Percentiles rank a stretch among this genome's conserved stretches.
Conservation (phyloP, 352 stramenopile species). For the Phytophthora multivora region DNA sequence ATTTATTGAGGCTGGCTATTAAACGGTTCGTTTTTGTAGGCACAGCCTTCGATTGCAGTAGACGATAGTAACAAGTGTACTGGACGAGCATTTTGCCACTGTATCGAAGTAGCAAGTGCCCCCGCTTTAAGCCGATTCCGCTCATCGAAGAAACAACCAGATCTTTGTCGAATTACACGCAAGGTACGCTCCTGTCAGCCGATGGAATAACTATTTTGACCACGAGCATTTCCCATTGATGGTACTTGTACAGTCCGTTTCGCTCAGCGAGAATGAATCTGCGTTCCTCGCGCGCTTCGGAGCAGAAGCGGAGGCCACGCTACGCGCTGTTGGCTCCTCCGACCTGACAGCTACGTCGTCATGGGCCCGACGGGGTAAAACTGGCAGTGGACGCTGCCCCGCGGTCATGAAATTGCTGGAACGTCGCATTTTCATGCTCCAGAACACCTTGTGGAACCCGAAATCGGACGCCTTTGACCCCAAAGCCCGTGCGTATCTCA, state of each 20-base stretch:
- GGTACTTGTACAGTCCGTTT: constrained; percentile 45
- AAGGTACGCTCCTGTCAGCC: constrained; percentile 37
- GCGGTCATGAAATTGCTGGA: constrained; percentile 51
- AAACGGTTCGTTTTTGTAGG: neutral
- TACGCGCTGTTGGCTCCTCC: constrained; percentile 16
- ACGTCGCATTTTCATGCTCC: constrained; percentile 70
- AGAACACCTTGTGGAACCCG: constrained; percentile 73
- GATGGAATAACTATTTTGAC: neutral
- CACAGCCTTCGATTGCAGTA: constrained; percentile 17
- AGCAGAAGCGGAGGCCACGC: constrained; percentile 51
- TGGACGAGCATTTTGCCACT: constrained; percentile 55
- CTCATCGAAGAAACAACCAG: constrained; percentile 23
- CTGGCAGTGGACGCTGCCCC: neutral
- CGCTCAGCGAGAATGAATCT: constrained; percentile 62
- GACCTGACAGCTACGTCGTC: constrained; percentile 11
- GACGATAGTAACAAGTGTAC: constrained; percentile 39
- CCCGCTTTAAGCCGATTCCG: constrained; percentile 18
- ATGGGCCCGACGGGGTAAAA: constrained; percentile 10
- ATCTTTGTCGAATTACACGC: constrained; percentile 62
- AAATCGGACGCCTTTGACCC: constrained; percentile 62
- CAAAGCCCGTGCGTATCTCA: constrained; percentile 43
- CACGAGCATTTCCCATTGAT: neutral
- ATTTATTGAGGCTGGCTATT: neutral
- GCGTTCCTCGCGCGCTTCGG: constrained; percentile 61
- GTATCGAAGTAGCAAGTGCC: constrained; percentile 25